Base-by-base conservation (phyloP, 2,329 filamentous ascomycete species). In the Microcera coccophila region DNA sequence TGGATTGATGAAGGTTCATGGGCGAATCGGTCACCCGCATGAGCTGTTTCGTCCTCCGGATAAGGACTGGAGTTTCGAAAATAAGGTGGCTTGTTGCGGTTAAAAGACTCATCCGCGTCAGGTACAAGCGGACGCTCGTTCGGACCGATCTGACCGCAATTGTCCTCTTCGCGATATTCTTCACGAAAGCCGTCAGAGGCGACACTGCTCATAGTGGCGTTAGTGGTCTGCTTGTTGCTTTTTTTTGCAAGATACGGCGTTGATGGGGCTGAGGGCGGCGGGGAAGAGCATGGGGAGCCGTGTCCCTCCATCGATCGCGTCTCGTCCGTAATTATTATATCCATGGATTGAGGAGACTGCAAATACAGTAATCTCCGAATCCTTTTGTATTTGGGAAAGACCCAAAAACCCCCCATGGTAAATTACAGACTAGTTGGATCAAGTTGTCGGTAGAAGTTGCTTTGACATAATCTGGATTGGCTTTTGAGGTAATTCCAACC, bases 71-170 rank as follows among this genome's bases (percentile, higher is more conserved):
- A 38, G 17, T 39, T 44, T 39, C 43, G 44, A 42, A 40, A 19
- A 22, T 31, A 20, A 15, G 11, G 16, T 41, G 43, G 17, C 32
- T 45, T 45, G 3, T 36, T 15, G 24, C 38, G 28, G 8, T 42
- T 37, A 21, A 57, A 47, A 9, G 51, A 51, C 22, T 58, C 55
- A 40, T 58, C 53, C 14, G 54, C 54, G 19, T 58, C 47, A 29
- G 50, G 46, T 40, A 54, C 33, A 5, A 41, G 38, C 8, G 34
- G 31, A 4, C 3, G 4, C 17, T 42, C 50, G 36, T 50, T 41
- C 11, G 48, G 51, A 22, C 36, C 53, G 35, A 36, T 44, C 53
- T 26, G 22, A 26, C 22, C 7, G 12, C 12, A 26, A 12, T 7
- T 26, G 7, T 26, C 7, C 22, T 26, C 22, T 7, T 7, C 7